phyloP scores from a whole-genome alignment of 1,284 basidiomycete species.

The Sanghuangporus baumii region DNA sequence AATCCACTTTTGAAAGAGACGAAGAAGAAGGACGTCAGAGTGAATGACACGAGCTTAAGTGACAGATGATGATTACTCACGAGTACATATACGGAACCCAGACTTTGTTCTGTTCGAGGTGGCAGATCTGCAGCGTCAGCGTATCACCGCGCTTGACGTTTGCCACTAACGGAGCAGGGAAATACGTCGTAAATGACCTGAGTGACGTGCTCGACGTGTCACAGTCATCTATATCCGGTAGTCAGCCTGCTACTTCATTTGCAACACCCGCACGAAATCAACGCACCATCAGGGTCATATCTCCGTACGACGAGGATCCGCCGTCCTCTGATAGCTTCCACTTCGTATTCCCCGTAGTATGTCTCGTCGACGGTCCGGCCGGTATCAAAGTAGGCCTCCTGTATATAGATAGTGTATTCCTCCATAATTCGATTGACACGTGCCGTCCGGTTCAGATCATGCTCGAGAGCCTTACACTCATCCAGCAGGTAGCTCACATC shows the following conservation, averaged over 20 bases:
- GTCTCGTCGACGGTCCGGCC: constrained; percentile 18
- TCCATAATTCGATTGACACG: constrained; percentile 19
- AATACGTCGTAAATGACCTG: constrained; percentile 15
- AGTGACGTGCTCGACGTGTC: constrained; percentile 15
- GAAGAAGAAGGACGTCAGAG: not conserved
- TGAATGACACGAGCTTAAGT: not conserved
- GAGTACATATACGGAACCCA: constrained; percentile 19
- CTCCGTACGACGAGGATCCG: constrained; percentile 15
- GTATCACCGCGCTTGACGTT: constrained; percentile 16
- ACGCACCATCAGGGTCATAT: constrained; percentile 17
- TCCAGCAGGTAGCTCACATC: constrained; percentile 14
- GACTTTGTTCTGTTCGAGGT: constrained; percentile 15
- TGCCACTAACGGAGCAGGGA: constrained; percentile 14
- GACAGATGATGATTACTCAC: constrained; percentile 6
- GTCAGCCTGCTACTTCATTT: not conserved
- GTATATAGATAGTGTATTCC: constrained; percentile 15
- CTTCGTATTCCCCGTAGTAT: constrained; percentile 18
- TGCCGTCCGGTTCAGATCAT: constrained; percentile 14
- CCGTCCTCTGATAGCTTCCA: constrained; percentile 11
- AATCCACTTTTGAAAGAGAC: constrained; percentile 6
- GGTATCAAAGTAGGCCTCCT: constrained; percentile 18
- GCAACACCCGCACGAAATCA: not conserved
- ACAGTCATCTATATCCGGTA: not conserved
- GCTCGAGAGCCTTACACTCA: constrained; percentile 14
- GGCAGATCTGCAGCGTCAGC: constrained; percentile 18